Evolutionary conservation across 495 filamentous ascomycete genomes (phyloP).

Genomic region (Aspergillus bridgeri): DNA sequence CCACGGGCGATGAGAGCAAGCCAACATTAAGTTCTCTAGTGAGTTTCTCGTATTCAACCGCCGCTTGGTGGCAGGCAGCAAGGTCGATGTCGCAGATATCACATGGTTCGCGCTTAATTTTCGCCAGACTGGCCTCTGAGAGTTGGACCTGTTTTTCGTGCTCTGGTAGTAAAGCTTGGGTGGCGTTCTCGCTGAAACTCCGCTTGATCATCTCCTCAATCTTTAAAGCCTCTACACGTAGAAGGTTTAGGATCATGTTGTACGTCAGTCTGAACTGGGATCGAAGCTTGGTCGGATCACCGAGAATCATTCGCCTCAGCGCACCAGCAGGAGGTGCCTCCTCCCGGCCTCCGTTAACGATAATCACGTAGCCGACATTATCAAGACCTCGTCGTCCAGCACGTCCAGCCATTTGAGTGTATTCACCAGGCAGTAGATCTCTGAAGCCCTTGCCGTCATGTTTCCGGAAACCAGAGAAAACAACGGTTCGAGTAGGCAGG

Average conservation of each 20-base stretch:
- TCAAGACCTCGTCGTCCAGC: constrained; percentile 92
- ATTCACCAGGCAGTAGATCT: constrained; percentile 90
- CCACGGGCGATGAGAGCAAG: constrained; percentile 68
- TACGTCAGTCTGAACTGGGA: constrained; percentile 97
- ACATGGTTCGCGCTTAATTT: constrained; percentile 83
- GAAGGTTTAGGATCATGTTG: constrained; percentile 97
- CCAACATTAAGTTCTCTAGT: constrained; percentile 72
- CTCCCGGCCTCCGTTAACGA: constrained; percentile 75
- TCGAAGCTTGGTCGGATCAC: constrained; percentile 88
- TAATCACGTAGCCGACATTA: constrained; percentile 87
- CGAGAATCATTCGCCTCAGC: constrained; percentile 89
- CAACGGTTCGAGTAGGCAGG: constrained; percentile 90
- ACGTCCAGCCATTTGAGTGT: constrained; percentile 97
- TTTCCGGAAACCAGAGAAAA: constrained; percentile 96
- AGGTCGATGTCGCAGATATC: constrained; percentile 77
- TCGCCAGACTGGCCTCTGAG: constrained; percentile 87
- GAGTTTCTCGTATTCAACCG: constrained; percentile 70
- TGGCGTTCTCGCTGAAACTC: constrained; percentile 98
- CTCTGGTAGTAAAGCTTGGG: constrained; percentile 88
- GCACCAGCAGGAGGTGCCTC: constrained; percentile 83
- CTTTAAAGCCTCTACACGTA: constrained; percentile 93
- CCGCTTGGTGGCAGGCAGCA: constrained; percentile 71
- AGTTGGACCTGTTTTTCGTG: constrained; percentile 91
- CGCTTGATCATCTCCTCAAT: constrained; percentile 99
- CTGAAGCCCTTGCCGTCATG: constrained; percentile 89